Evolutionary conservation across 495 filamentous ascomycete genomes (phyloP), one percentile per base, ranked within the genome.

Genomic region (Daldinia vernicosa): DNA sequence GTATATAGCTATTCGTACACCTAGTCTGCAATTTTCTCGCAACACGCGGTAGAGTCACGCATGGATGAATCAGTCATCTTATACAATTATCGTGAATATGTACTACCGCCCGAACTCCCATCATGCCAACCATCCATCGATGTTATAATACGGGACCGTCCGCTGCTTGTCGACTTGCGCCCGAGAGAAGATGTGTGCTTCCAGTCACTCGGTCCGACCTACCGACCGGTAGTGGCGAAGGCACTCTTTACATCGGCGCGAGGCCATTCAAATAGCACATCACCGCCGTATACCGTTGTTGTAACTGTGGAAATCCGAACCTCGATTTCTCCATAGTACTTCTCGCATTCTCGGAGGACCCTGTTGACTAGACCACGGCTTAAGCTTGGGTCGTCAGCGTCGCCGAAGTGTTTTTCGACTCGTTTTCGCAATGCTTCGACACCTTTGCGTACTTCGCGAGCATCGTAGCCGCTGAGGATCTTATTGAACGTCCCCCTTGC

Each of bases 321-420:
- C 69, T 90, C 88, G 3, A 92, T 87, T 54, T 90, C 85, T 43
- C 87, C 86, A 78, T 97, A 98, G 58, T 89, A 90, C 50, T 79
- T 82, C 82, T 96, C 93, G 73, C 93, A 94, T 78, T 91, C 92
- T 70, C 86, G 88, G n/a, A 92, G 78, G 56, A 98, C 93, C 78
- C 91, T 89, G 35, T 82, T 80, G 45, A 97, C 92, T 32, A 98
- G 80, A 39, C 86, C 87, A 14, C 88, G 84, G 71, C 87, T 90
- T 43, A 92, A 67, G 19, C 73, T 81, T 35, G 85, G 86, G 69
- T 95, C 92, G 69, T 94, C 93, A 4, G 89, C 92, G 47, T 95
- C 93, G 24, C 91, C 93, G 80, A 98, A 98, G 79, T 98, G 95
- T 79, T 98, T 98, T 79, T 98, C 94, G 4, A 98, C 92, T 30